Base-by-base conservation (phyloP, 2,329 filamentous ascomycete species). In the Tolypocladium album region DNA sequence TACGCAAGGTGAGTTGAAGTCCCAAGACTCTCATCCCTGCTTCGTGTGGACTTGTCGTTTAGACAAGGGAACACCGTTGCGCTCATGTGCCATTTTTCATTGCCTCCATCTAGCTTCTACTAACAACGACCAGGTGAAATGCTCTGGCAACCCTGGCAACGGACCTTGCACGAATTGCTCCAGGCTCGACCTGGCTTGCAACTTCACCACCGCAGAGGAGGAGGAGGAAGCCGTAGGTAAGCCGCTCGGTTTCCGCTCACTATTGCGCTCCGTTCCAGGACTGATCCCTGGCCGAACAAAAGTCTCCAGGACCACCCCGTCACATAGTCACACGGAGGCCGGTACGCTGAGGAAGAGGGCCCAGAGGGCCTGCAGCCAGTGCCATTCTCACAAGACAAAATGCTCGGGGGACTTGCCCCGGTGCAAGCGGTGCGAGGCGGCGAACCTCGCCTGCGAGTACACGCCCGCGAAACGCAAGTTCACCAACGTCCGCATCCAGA, bases 371-470 rank as follows among this genome's bases (percentile, higher is more conserved):
- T 78, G 75, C 63, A 70, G 67, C 31, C 69, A 76, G 58, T 78
- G 75, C 39, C 75, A 77, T 62, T 60, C 69, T 3, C 74, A 76
- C 64, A 78, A 78, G 64, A 76, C 75, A 1, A 76, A 76, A 61
- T 78, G 75, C 61, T 76, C 74, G 1, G 74, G 75, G 24, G 75
- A 76, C 57, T 60, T 75, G 55, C 75, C 75, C 7, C 66, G 66
- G 36, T 78, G 75, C 62, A 70, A 72, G 62, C 67, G 75, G 59
- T 78, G 75, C 62, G 69, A 73, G 55, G 62, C 62, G 1, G 65
- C 66, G 38, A 67, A 69, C 34, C 62, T 77, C n/a, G 56, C 59
- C 20, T 78, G 75, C 67, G 75, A 76, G 62, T 78, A 78, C 61
- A 71, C 69, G 17, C 68, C 71, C 0, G 68, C 72, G 17, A 76